These are phyloP conservation scores for Pichia exigua DNA, from an alignment of 805 yeast species.

Conservation along the genomic window DNA sequence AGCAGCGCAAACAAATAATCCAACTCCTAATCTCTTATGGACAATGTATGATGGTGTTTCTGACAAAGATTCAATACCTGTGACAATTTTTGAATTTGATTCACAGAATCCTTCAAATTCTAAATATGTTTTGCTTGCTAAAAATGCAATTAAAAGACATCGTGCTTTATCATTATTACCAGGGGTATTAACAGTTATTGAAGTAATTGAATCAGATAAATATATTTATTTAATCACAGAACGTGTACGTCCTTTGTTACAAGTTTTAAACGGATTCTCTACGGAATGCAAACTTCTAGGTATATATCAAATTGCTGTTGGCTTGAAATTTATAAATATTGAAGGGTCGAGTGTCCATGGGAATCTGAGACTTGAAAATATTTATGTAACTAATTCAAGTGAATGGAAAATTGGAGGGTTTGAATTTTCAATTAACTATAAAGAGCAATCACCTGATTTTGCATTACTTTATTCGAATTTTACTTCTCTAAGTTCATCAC, in stretches of 20 bases:
- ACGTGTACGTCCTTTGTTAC: conserved; percentile 45
- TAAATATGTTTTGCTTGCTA: conserved; percentile 31
- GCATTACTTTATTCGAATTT: conserved; percentile 14
- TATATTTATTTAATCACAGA: conserved; percentile 60
- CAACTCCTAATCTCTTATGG: conserved; percentile 43
- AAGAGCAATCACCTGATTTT: conserved; percentile 33
- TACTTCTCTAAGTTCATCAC: conserved; percentile 21
- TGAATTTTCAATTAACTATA: conserved; percentile 51
- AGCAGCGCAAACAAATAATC: conserved; percentile 18
- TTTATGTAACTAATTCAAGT: conserved; percentile 61
- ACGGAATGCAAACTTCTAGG: conserved; percentile 42
- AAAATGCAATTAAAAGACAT: conserved; percentile 38
- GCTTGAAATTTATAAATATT: conserved; percentile 49
- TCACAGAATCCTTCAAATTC: conserved; percentile 31
- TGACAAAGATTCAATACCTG: conserved; percentile 43
- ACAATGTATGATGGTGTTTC: conserved; percentile 50
- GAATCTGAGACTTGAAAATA: conserved; percentile 41
- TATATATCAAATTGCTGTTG: conserved; percentile 43
- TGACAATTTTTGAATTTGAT: conserved; percentile 62
- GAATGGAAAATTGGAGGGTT: conserved; percentile 84
- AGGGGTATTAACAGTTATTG: conserved; percentile 55
- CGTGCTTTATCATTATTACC: conserved; percentile 56
- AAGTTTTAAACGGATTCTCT: conserved; percentile 23
- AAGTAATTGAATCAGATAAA: conserved; percentile 55
- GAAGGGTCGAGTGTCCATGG: conserved; percentile 60